Percentiles rank a stretch among this genome's conserved stretches.
Evolutionary conservation across 2,329 filamentous ascomycete genomes (phyloP).

Genomic region (Ilyonectria sp.): DNA sequence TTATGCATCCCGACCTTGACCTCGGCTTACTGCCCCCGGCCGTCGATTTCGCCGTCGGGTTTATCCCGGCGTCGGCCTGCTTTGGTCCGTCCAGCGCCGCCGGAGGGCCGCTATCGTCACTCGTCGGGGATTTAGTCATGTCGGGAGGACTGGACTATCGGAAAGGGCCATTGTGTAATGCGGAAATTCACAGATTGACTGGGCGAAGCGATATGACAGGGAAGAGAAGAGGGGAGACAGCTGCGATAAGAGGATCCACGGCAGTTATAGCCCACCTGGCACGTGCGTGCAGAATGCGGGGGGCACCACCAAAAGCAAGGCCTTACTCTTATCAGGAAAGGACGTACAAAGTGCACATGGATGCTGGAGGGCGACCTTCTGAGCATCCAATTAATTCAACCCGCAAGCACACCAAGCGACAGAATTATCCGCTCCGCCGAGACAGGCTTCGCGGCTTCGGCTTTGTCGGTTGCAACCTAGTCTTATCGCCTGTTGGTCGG

Average conservation of each 20-base stretch:
- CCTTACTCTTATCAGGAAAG: constrained; percentile 27
- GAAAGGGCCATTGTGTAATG: constrained; percentile 21
- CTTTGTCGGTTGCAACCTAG: constrained; percentile 5
- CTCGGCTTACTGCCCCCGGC: constrained; percentile 22
- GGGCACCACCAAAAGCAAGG: constrained; percentile 11
- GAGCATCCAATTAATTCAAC: background rate
- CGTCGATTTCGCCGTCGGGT: background rate
- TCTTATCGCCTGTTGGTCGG: background rate
- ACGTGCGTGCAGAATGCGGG: constrained; percentile 33
- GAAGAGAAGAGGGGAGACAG: constrained; percentile 9
- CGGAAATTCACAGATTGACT: background rate
- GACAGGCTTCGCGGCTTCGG: background rate
- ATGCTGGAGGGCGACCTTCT: background rate
- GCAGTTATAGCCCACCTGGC: constrained; percentile 23
- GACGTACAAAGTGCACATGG: background rate
- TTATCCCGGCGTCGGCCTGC: background rate
- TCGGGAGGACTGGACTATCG: constrained; percentile 11
- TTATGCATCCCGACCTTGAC: constrained; percentile 31
- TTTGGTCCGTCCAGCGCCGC: background rate
- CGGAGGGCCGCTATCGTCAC: constrained; percentile 10
- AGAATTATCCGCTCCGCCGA: constrained; percentile 8
- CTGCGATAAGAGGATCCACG: constrained; percentile 27
- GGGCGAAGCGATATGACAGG: constrained; percentile 9
- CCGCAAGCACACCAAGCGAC: background rate
- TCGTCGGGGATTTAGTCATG: constrained; percentile 20